Conservation (phyloP, 2,329 filamentous ascomycete species). For the Penicillium sp. region DNA sequence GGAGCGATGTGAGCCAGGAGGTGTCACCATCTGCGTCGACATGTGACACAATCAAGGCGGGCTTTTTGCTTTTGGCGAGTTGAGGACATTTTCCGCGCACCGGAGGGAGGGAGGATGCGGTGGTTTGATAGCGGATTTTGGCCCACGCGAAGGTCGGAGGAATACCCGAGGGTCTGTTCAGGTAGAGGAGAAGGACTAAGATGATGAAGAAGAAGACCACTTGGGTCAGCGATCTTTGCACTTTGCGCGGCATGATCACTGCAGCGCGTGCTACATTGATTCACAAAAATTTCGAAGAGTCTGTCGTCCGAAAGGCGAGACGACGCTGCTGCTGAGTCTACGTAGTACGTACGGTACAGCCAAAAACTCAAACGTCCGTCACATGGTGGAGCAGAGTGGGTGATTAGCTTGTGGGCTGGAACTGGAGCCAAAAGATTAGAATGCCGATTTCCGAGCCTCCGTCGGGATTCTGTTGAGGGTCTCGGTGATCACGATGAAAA, state of each 20-base stretch:
- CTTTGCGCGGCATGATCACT: constrained; percentile 32
- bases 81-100: constrained; percentile 41
- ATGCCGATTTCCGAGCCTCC: no score
- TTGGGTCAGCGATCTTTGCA: constrained; percentile 32
- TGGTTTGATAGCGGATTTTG: constrained; percentile 39
- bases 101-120: constrained; percentile 29
- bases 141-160: constrained; percentile 37
- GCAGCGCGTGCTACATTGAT: neutral
- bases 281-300: no score
- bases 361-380: no score
- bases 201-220: constrained; percentile 30
- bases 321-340: no score
- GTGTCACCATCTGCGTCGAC: constrained; percentile 38
- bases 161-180: constrained; percentile 30
- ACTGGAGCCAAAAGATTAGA: no score
- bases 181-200: constrained; percentile 34
- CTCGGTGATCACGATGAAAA: no score
- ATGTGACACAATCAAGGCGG: constrained; percentile 42
- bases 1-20: constrained; percentile 39
- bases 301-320: no score
- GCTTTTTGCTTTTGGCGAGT: constrained; percentile 34
- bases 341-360: no score
- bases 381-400: no score
- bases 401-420: no score
- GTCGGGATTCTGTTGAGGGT: neutral